Conservation (phyloP, 1,139 yeast species). For the Yamadazyma atmosphaerica region DNA sequence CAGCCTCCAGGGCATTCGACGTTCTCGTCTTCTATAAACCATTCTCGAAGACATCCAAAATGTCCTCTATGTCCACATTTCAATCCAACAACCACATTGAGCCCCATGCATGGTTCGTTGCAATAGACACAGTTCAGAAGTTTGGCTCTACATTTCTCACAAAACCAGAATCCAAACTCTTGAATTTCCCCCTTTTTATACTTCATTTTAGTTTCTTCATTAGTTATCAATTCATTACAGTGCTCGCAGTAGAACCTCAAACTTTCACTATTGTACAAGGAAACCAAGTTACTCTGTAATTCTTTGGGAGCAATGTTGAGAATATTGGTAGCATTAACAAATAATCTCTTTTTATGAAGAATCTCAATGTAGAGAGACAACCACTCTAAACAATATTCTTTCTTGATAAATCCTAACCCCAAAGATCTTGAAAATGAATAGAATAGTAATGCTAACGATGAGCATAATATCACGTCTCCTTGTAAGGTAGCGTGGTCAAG, state of each 20-base stretch:
- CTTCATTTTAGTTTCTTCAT: conserved; percentile 53
- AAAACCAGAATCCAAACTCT: conserved; percentile 77
- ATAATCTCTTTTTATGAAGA: conserved; percentile 53
- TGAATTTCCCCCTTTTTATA: conserved; percentile 13
- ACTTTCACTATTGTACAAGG: conserved; percentile 12
- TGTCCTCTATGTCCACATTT: conserved; percentile 91
- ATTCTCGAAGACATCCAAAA: conserved; percentile 70
- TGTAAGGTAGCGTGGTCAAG: conserved; percentile 56
- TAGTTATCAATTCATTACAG: conserved; percentile 64
- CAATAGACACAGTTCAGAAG: conserved; percentile 80
- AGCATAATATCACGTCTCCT: conserved; percentile 67
- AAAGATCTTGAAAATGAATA: conserved; percentile 23
- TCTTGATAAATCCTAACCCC: conserved; percentile 19
- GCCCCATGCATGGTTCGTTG: conserved; percentile 73
- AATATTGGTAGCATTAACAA: conserved; percentile 59
- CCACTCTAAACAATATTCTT: conserved; percentile 50
- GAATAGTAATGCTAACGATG: conserved; percentile 61
- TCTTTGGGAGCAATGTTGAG: conserved; percentile 46
- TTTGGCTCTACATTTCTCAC: conserved; percentile 63
- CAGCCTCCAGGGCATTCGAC: conserved; percentile 85
- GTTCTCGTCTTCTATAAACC: conserved; percentile 71
- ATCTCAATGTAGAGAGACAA: conserved; percentile 57
- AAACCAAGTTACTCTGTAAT: conserved; percentile 27
- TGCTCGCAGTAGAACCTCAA: conserved; percentile 57
- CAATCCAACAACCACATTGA: conserved; percentile 61